phyloP scores from a whole-genome alignment of 2,329 filamentous ascomycete genomes.

The Cucurbitaria berberidis region DNA sequence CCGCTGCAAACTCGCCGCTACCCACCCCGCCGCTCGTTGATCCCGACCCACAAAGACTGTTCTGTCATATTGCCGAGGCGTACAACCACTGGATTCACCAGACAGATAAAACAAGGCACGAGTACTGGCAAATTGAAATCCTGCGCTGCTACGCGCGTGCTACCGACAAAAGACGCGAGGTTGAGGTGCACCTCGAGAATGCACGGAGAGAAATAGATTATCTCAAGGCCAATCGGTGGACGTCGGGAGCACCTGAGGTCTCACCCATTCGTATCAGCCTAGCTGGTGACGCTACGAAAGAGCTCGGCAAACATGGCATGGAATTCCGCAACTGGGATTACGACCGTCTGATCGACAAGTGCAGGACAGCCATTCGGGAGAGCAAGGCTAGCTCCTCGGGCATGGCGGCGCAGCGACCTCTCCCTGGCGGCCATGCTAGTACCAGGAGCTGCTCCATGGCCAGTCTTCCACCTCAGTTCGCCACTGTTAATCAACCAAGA shows the following conservation, averaged over 20 bases:
- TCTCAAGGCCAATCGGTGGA: conserved; percentile 43
- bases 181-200: conserved; percentile 47
- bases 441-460: conserved; percentile 40
- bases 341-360: conserved; percentile 50
- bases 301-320: conserved; percentile 46
- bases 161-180: conserved; percentile 46
- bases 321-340: conserved; percentile 51
- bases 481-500: conserved; percentile 18
- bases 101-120: conserved; percentile 53
- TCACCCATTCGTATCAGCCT: conserved; percentile 48
- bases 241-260: conserved; percentile 32
- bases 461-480: conserved; percentile 35
- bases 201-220: conserved; percentile 52
- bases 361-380: conserved; percentile 46
- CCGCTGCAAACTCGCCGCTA: conserved; percentile 42
- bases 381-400: conserved; percentile 33
- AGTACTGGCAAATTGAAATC: conserved; percentile 56
- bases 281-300: conserved; percentile 45
- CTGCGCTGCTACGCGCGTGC: conserved; percentile 53
- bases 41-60: conserved; percentile 71
- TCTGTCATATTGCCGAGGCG: conserved; percentile 76
- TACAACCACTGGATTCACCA: conserved; percentile 78
- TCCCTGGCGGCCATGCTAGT: conserved; percentile 26
- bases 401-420: conserved; percentile 44
- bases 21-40: conserved; percentile 52